These are phyloP conservation scores for Pyricularia sp. DNA, from an alignment of 2,329 filamentous ascomycete genomes.

Conservation along the genomic window DNA sequence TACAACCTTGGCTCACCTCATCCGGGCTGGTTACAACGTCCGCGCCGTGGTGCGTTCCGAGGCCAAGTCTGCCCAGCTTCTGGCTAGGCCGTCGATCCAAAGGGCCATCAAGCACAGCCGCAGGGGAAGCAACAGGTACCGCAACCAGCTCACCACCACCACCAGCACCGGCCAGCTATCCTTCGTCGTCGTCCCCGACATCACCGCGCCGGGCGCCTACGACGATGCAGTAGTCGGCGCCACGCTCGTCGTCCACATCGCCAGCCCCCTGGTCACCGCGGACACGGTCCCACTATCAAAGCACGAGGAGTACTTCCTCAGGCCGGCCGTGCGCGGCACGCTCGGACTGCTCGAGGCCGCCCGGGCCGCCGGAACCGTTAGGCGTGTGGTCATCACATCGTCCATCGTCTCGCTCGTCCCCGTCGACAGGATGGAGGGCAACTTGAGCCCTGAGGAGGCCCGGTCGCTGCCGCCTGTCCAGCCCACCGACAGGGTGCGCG, in stretches of 20 bases:
- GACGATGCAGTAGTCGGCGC: conserved; percentile 8
- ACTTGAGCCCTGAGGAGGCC: conserved; percentile 10
- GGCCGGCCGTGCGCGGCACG: conserved; percentile 11
- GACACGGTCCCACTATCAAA: conserved; percentile 4
- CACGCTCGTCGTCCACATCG: conserved; percentile 12
- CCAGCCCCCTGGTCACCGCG: conserved; percentile 12
- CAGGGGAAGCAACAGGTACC: not conserved
- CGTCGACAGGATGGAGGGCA: conserved; percentile 12
- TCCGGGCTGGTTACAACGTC: conserved; percentile 9
- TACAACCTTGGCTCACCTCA: conserved; percentile 9
- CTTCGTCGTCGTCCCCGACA: conserved; percentile 10
- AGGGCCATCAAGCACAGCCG: not conserved
- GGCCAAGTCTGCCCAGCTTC: conserved; percentile 7
- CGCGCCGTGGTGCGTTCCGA: conserved; percentile 11
- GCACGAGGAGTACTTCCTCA: conserved; percentile 9
- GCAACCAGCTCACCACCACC: not conserved
- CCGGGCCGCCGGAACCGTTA: conserved; percentile 7
- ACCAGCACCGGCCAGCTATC: conserved; percentile 4
- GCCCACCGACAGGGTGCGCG: conserved; percentile 8
- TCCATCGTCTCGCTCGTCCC: conserved; percentile 19
- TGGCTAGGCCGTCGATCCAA: conserved; percentile 7
- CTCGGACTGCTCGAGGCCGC: conserved; percentile 11
- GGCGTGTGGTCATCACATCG: conserved; percentile 13
- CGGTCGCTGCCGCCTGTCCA: conserved; percentile 26
- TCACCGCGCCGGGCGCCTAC: conserved; percentile 10